phyloP scores from a whole-genome alignment of 805 yeast genomes.

The Kodamaea jinghongensis region DNA sequence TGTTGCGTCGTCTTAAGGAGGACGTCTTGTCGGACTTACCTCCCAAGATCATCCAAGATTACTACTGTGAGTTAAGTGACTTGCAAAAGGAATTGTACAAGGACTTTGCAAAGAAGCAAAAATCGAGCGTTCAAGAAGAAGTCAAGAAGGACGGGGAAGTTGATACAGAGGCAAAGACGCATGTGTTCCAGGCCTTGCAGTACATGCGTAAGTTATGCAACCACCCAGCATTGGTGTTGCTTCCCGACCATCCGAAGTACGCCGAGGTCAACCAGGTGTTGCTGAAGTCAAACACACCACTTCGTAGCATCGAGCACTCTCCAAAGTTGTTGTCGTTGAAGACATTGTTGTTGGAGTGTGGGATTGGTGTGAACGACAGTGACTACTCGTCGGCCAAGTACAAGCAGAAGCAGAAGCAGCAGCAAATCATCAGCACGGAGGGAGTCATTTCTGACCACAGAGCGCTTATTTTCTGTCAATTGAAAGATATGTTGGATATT shows the following conservation, averaged over 20 bases:
- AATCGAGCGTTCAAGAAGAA: slow-evolving; percentile 64
- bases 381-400: slow-evolving; percentile 31
- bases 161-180: slow-evolving; percentile 66
- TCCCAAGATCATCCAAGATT: slow-evolving; percentile 97
- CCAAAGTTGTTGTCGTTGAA: slow-evolving; percentile 85
- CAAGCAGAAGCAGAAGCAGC: slow-evolving; percentile 32
- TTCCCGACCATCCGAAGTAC: slow-evolving; percentile 80
- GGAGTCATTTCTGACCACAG: slow-evolving; percentile 92
- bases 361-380: slow-evolving; percentile 61
- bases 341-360: slow-evolving; percentile 84
- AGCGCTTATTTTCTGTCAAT: slow-evolving; percentile 91
- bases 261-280: slow-evolving; percentile 63
- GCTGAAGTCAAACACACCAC: slow-evolving; percentile 43
- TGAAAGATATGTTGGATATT: slow-evolving; percentile 96
- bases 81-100: slow-evolving; percentile 83
- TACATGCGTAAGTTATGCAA: slow-evolving; percentile 96
- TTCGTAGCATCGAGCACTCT: slow-evolving; percentile 78
- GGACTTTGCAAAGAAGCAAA: slow-evolving; percentile 86
- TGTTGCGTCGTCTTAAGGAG: slow-evolving; percentile 93
- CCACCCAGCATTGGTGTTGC: slow-evolving; percentile 88
- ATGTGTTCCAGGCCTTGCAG: slow-evolving; percentile 95
- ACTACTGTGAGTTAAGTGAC: slow-evolving; percentile 93
- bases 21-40: slow-evolving; percentile 95
- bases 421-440: slow-evolving; percentile 41
- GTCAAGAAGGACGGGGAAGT: slow-evolving; percentile 34